These are phyloP conservation scores for Tetradesmus obliquus DNA, from an alignment of 139 green algal species.

Conservation along the genomic window DNA sequence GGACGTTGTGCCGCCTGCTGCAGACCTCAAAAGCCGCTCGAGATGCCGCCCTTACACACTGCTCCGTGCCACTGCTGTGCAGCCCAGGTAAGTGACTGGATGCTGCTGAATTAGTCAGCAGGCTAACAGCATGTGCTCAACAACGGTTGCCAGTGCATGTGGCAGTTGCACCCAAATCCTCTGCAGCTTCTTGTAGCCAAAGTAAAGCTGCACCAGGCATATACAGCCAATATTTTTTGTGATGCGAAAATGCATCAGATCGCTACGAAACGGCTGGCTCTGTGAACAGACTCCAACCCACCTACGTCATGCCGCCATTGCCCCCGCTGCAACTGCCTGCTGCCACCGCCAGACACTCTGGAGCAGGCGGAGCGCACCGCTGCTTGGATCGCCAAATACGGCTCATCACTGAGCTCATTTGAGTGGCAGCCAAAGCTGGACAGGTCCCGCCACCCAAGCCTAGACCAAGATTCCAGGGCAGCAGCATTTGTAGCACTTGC, in stretches of 20 bases:
- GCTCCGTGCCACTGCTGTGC: not conserved
- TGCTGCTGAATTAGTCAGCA: not conserved
- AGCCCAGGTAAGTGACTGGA: not conserved
- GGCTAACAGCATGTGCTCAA: no score
- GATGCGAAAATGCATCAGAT: no score
- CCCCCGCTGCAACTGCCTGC: not conserved
- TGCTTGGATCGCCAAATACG: not conserved
- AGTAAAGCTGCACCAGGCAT: no score
- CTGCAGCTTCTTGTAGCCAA: no score
- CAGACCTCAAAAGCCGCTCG: not conserved
- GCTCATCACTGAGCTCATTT: not conserved
- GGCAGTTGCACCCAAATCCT: no score
- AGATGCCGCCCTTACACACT: not conserved
- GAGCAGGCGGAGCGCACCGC: not conserved
- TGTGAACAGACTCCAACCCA: no score
- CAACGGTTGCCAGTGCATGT: no score
- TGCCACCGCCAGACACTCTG: not conserved
- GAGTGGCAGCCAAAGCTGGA: not conserved
- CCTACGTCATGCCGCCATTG: not conserved
- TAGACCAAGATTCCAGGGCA: not conserved
- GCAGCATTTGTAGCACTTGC: not conserved
- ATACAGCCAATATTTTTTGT: no score
- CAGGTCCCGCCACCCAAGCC: not conserved
- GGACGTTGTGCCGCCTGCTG: not conserved
- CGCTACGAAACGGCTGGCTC: no score